These are phyloP conservation scores for Metschnikowia baotianmanensis DNA, from an alignment of 805 yeast species.

Conservation along the genomic window DNA sequence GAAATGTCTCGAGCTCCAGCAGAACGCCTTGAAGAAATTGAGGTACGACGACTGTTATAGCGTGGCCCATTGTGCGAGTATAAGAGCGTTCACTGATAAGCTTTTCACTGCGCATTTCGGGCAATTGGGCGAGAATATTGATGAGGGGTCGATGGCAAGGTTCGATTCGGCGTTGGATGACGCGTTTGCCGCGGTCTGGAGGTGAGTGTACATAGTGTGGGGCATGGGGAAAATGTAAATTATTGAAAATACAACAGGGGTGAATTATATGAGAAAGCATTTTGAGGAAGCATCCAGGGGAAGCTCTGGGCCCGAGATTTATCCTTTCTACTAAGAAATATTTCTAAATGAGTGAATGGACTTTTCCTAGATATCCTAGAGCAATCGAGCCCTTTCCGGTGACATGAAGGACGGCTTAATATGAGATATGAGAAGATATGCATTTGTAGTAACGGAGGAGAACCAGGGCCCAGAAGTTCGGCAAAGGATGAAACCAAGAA, in stretches of 20 bases:
- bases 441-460: too few relatives aligned
- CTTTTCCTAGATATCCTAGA: too few relatives aligned
- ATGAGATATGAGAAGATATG: too few relatives aligned
- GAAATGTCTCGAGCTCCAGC: conserved; percentile 35
- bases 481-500: too few relatives aligned
- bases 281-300: not conserved
- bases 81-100: conserved; percentile 35
- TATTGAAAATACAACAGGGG: not conserved
- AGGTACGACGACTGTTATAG: conserved; percentile 38
- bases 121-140: conserved; percentile 31
- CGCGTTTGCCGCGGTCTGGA: conserved; percentile 35
- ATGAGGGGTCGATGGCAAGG: conserved; percentile 24
- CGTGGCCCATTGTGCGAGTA: conserved; percentile 35
- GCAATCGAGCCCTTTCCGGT: too few relatives aligned
- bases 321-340: too few relatives aligned
- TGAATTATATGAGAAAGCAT: not conserved
- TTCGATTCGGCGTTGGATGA: conserved; percentile 32
- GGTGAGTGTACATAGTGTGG: conserved; percentile 18
- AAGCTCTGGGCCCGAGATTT: too few relatives aligned
- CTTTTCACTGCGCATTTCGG: conserved; percentile 38
- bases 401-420: too few relatives aligned
- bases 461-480: too few relatives aligned
- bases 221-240: not conserved
- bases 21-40: conserved; percentile 31
- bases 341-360: too few relatives aligned